Percentiles rank a stretch among this genome's conserved stretches.
Conservation (phyloP, 116 monocot genomes). For the Papilionanthe hybrid region DNA sequence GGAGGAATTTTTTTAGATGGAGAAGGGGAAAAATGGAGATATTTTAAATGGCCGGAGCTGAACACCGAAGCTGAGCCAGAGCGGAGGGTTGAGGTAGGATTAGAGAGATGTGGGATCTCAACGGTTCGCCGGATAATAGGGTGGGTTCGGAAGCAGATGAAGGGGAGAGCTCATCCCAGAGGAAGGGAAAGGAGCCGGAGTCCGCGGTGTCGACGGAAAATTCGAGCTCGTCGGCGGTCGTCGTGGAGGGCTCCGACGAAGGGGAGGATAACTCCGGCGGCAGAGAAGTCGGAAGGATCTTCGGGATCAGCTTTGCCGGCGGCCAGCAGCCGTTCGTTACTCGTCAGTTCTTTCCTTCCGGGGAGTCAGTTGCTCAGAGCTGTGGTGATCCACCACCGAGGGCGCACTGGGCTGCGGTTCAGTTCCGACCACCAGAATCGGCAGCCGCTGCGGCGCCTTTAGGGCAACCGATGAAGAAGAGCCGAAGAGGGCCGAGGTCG, state of each 20-base stretch:
- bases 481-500: constrained; percentile 54
- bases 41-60: not conserved
- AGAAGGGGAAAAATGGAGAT: not conserved
- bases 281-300: not conserved
- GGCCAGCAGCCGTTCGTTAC: constrained; percentile 9
- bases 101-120: constrained; percentile 32
- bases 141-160: not conserved
- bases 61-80: not conserved
- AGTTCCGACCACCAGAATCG: constrained; percentile 12
- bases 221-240: constrained; percentile 20
- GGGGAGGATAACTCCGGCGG: constrained; percentile 5
- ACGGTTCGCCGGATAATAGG: constrained; percentile 24
- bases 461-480: constrained; percentile 30
- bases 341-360: constrained; percentile 32
- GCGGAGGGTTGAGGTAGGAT: no score
- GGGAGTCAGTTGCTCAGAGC: not conserved
- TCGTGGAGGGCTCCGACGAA: constrained; percentile 10
- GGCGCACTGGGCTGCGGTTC: constrained; percentile 24
- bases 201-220: constrained; percentile 5
- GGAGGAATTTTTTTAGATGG: not conserved
- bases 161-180: not conserved
- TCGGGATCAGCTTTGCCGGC: constrained; percentile 6
- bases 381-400: not conserved
- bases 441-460: not conserved
- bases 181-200: constrained; percentile 9